Evolutionary conservation across 148 eudicot species (phyloP).

Genomic region (Camellia lanceoleosa): DNA sequence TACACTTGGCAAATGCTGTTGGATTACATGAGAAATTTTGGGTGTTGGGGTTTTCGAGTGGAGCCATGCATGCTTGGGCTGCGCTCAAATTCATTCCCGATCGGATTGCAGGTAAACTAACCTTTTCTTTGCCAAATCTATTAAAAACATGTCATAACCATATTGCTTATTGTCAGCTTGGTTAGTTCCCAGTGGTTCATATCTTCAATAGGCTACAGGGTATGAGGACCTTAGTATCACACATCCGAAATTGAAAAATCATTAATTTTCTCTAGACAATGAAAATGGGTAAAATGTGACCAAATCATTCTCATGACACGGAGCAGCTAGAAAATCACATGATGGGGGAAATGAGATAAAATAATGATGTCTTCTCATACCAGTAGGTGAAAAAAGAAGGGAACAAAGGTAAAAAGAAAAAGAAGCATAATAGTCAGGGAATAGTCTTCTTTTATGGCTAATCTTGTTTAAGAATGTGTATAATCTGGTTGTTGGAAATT

Average conservation of each 20-base stretch:
- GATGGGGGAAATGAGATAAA: background rate
- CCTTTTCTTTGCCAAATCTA: background rate
- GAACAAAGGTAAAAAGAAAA: background rate
- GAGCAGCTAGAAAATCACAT: background rate
- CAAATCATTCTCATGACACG: background rate
- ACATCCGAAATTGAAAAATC: background rate
- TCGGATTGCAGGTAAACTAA: conserved; percentile 62
- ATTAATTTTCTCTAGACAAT: background rate
- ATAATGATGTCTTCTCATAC: background rate
- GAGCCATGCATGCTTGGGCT: conserved; percentile 86
- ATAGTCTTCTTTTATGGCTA: background rate
- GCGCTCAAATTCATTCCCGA: conserved; percentile 71
- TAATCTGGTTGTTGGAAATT: background rate
- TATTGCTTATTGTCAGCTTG: background rate
- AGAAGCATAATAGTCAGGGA: background rate
- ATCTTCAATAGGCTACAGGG: background rate
- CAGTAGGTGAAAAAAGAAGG: background rate
- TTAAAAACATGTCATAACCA: background rate
- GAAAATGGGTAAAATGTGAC: background rate
- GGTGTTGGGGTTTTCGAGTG: conserved; percentile 85
- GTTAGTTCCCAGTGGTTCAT: background rate
- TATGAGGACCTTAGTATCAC: background rate
- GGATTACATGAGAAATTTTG: conserved; percentile 71
- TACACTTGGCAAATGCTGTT: conserved; percentile 56
- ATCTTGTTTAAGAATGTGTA: background rate